A percentile compares a stretch with the other conserved stretches of the same genome.
phyloP scores from a whole-genome alignment of 179 eudicot genomes.

The Beta macrorhiza region DNA sequence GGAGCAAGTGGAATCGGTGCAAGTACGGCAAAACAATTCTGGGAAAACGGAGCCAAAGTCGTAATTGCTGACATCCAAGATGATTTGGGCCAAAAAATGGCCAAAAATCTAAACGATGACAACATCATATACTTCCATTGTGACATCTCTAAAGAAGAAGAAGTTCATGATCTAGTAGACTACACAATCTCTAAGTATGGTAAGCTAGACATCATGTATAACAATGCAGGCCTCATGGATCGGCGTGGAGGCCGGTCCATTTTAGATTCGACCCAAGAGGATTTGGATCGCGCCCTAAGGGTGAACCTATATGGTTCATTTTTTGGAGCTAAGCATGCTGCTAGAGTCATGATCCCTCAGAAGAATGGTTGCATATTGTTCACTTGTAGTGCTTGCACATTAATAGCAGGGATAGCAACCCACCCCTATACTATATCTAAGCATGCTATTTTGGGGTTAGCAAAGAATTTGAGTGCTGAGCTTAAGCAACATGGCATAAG shows the following conservation, averaged over 20 bases:
- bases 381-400: slow-evolving; percentile 31
- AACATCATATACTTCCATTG: slow-evolving; percentile 41
- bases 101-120: neutral
- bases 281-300: slow-evolving; percentile 23
- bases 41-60: slow-evolving; percentile 37
- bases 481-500: slow-evolving; percentile 34
- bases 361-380: slow-evolving; percentile 39
- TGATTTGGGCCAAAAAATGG: slow-evolving; percentile 24
- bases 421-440: slow-evolving; percentile 40
- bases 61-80: slow-evolving; percentile 41
- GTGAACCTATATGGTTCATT: slow-evolving; percentile 40
- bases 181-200: slow-evolving; percentile 39
- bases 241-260: slow-evolving; percentile 20
- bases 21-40: slow-evolving; percentile 24
- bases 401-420: slow-evolving; percentile 20
- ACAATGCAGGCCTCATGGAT: slow-evolving; percentile 36
- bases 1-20: slow-evolving; percentile 46
- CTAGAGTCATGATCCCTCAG: slow-evolving; percentile 35
- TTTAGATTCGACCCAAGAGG: slow-evolving; percentile 10
- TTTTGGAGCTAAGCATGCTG: slow-evolving; percentile 42
- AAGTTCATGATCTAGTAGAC: slow-evolving; percentile 38
- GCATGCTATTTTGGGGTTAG: slow-evolving; percentile 36
- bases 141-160: slow-evolving; percentile 47
- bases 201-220: slow-evolving; percentile 51
- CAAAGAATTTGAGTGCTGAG: slow-evolving; percentile 42